Percentiles rank a stretch among this genome's conserved stretches.
phyloP scores from a whole-genome alignment of 78 protist genomes.

The slime mould (Dictyostelium discoideum) region DNA sequence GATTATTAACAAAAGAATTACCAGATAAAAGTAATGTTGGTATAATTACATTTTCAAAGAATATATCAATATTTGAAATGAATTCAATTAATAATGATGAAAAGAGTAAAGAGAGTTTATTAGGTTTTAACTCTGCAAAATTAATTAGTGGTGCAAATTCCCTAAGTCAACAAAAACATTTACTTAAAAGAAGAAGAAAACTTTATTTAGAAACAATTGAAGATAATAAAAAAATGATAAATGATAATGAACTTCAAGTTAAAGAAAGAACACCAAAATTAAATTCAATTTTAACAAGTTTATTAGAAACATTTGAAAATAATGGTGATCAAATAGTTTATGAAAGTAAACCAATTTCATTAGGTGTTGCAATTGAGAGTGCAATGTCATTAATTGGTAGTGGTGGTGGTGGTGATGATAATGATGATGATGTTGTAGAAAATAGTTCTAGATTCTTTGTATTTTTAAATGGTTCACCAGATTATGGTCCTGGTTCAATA shows the following conservation, averaged over 20 bases:
- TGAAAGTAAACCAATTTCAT: constrained; percentile 13
- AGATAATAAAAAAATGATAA: neutral
- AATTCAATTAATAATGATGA: neutral
- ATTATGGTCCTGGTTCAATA: constrained; percentile 61
- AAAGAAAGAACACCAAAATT: constrained; percentile 1
- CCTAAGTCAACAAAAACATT: neutral
- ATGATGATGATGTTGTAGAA: too few relatives aligned
- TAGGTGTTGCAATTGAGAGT: constrained; percentile 58
- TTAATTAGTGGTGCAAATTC: constrained; percentile 20
- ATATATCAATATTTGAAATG: constrained; percentile 65
- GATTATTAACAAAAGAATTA: neutral
- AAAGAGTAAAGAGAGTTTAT: neutral
- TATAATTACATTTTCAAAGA: constrained; percentile 36
- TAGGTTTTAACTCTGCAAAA: neutral
- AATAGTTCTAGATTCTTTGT: constrained; percentile 37
- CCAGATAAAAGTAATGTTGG: neutral
- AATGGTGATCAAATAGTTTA: neutral
- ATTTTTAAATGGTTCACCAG: constrained; percentile 37
- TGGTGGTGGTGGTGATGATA: too few relatives aligned
- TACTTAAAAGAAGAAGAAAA: constrained; percentile 1
- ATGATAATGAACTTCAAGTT: neutral
- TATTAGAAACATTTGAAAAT: constrained; percentile 29
- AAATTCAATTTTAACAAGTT: neutral
- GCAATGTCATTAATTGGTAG: neutral
- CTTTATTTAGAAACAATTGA: constrained; percentile 24